Percentiles rank a stretch among this genome's conserved stretches.
These are phyloP conservation scores for Cymodocea nodosa DNA, from an alignment of 116 monocot genomes.

Conservation along the genomic window DNA sequence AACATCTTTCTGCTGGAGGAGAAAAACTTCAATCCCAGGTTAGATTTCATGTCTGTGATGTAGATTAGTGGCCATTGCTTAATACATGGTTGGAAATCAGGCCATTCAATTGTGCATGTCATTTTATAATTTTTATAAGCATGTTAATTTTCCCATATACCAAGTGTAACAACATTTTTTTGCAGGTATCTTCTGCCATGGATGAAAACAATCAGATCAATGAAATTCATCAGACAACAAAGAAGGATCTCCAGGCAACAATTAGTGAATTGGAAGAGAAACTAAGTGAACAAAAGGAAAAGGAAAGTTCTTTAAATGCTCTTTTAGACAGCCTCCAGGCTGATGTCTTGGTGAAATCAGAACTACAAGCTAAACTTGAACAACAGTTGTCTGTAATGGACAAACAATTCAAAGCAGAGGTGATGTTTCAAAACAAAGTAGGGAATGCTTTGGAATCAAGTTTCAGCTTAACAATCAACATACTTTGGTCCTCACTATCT, in stretches of 20 bases:
- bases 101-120: not conserved
- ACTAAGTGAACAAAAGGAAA: conserved; percentile 25
- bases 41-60: conserved; percentile 8
- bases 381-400: conserved; percentile 23
- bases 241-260: conserved; percentile 39
- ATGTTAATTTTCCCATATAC: not conserved
- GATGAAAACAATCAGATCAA: conserved; percentile 53
- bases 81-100: too few relatives aligned
- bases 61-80: too few relatives aligned
- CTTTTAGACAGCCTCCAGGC: conserved; percentile 29
- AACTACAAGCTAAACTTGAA: conserved; percentile 41
- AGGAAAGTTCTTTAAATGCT: conserved; percentile 25
- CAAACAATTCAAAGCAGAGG: conserved; percentile 42
- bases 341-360: conserved; percentile 34
- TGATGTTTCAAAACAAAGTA: conserved; percentile 4
- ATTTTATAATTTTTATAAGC: not conserved
- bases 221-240: conserved; percentile 38
- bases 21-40: conserved; percentile 73
- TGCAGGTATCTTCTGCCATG: conserved; percentile 54
- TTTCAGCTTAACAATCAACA: not conserved
- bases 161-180: not conserved
- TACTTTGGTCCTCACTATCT: not conserved
- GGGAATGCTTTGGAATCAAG: not conserved
- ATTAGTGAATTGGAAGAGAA: conserved; percentile 42
- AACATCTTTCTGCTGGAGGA: conserved; percentile 39